Evolutionary conservation across 2,329 filamentous ascomycete genomes (phyloP), one percentile per base, ranked within the genome.

Genomic region (Parafenestella ontariensis): DNA sequence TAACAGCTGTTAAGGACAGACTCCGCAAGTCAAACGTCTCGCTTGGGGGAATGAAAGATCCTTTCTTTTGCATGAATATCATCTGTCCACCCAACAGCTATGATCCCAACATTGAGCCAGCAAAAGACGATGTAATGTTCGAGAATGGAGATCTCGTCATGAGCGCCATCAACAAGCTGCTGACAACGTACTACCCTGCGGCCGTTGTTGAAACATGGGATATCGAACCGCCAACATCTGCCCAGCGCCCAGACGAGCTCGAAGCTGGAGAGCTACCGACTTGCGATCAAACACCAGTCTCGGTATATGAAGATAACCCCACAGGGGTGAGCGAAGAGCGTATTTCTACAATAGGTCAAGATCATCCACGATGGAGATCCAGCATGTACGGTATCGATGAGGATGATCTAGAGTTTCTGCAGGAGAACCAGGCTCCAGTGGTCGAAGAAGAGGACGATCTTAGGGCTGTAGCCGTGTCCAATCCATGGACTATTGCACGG

Each of bases 101-200:
- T 64, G 90, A 93, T 73, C 79, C 82, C 1, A 93, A 92, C 61
- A 74, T 92, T 5, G 86, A 91, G 55, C 85, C 89, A 3, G 79
- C 85, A 3, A 93, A 93, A 68, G 86, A 91, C 52, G 85, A 91
- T 63, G 82, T 93, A 1, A 66, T 91, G 0, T 92, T 93, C 65
- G 78, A 78, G 4, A 78, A 90, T 46, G 83, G 87, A 2, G 64
- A 71, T 3, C 18, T 66, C 0, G 64, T 88, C 3, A 31, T 86
- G 5, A 66, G 65, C 3, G 61, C 78, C 5, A 72, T 81, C 2
- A 74, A 79, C 18, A 70, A 70, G 26, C 64, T 87, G 0, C 79
- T 87, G 41, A 62, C 61, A n/a, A 41, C 62, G 0, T 70, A 70
- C 41, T 81, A 79, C 46, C 65, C 70, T 1, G 52, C 63, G 39